phyloP scores from a whole-genome alignment of 106 monocot genomes.

The Dactylorhiza incarnata region DNA sequence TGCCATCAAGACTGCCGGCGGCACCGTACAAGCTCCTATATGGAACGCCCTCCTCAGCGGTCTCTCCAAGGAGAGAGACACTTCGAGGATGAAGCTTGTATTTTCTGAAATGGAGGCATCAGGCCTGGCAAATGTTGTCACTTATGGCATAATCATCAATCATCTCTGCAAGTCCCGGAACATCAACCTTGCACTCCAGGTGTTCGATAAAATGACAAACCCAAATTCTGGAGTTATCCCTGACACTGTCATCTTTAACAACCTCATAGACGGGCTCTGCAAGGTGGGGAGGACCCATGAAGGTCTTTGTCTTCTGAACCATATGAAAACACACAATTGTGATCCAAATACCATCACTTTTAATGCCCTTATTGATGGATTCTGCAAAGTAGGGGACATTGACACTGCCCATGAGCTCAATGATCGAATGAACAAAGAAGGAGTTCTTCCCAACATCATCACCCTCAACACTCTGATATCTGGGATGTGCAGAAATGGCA shows the following conservation, averaged over 20 bases:
- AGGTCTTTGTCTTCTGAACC: slow-evolving; percentile 19
- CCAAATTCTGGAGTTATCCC: slow-evolving; percentile 21
- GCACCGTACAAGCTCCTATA: slow-evolving; percentile 30
- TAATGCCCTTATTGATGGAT: slow-evolving; percentile 58
- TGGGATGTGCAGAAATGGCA: slow-evolving; percentile 58
- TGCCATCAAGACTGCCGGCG: slow-evolving; percentile 31
- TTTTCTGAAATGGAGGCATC: slow-evolving; percentile 46
- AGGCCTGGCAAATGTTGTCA: slow-evolving; percentile 30
- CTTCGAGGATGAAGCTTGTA: slow-evolving; percentile 39
- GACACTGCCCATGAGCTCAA: slow-evolving; percentile 28
- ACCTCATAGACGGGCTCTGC: slow-evolving; percentile 61
- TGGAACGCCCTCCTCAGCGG: slow-evolving; percentile 57
- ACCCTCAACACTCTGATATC: slow-evolving; percentile 57
- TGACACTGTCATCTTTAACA: slow-evolving; percentile 44
- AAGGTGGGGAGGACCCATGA: slow-evolving; percentile 53
- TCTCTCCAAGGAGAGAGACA: slow-evolving; percentile 35
- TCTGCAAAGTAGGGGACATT: slow-evolving; percentile 52
- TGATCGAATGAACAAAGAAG: slow-evolving; percentile 42
- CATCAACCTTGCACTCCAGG: slow-evolving; percentile 37
- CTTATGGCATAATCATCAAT: slow-evolving; percentile 52
- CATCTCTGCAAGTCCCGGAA: slow-evolving; percentile 44
- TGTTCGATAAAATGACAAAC: slow-evolving; percentile 52
- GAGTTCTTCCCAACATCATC: slow-evolving; percentile 35
- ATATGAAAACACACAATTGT: slow-evolving; percentile 32
- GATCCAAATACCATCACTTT: slow-evolving; percentile 48